phyloP scores from a whole-genome alignment of 2,329 filamentous ascomycete genomes.

The Didymella lethalis region DNA sequence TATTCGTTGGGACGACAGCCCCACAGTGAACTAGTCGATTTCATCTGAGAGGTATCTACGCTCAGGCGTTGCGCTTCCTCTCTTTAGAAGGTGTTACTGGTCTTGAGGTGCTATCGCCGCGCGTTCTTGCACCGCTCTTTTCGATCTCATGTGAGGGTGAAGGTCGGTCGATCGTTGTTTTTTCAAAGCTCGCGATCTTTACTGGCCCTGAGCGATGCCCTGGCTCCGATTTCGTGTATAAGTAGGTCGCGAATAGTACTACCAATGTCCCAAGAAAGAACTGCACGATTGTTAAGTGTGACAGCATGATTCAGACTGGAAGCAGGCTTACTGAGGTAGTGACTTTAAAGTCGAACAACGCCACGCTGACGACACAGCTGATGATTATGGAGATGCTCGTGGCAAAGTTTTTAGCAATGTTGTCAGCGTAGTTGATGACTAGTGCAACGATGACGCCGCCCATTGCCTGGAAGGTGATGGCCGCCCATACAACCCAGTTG shows the following conservation, averaged over 20 bases:
- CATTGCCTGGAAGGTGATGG: slow-evolving; percentile 80
- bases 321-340: slow-evolving; percentile 54
- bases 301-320: slow-evolving; percentile 8
- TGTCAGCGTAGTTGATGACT: slow-evolving; percentile 83
- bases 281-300: slow-evolving; percentile 56
- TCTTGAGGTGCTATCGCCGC: slow-evolving; percentile 23
- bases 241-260: slow-evolving; percentile 82
- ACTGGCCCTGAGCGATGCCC: slow-evolving; percentile 65
- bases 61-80: slow-evolving; percentile 39
- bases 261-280: slow-evolving; percentile 81
- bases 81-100: slow-evolving; percentile 38
- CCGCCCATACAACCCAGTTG: slow-evolving; percentile 88
- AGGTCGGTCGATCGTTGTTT: slow-evolving; percentile 66
- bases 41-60: not conserved
- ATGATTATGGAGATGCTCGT: slow-evolving; percentile 91
- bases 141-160: slow-evolving; percentile 32
- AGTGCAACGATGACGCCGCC: slow-evolving; percentile 86
- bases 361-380: slow-evolving; percentile 83
- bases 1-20: too few relatives aligned
- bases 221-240: slow-evolving; percentile 77
- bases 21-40: too few relatives aligned
- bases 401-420: slow-evolving; percentile 93
- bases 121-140: slow-evolving; percentile 20
- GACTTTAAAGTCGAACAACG: slow-evolving; percentile 82
- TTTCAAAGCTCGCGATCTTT: slow-evolving; percentile 77